phyloP scores from a whole-genome alignment of 257 asterid genomes.

The Ophiorrhiza pumila region DNA sequence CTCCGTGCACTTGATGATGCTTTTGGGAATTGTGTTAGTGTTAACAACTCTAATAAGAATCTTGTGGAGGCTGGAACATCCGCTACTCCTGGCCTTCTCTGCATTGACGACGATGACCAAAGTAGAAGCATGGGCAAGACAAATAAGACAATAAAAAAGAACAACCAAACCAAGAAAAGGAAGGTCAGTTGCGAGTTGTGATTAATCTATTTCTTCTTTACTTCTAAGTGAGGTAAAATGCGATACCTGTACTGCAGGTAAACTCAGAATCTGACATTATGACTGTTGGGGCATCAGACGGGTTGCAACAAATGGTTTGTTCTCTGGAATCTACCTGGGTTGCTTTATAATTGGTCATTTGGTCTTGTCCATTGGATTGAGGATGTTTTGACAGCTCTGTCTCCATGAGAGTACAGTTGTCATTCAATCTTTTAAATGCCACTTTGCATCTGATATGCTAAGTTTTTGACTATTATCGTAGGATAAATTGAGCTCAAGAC shows the following conservation, averaged over 20 bases:
- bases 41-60: conserved; percentile 65
- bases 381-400: not conserved
- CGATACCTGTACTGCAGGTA: conserved; percentile 43
- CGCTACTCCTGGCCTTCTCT: conserved; percentile 63
- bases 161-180: conserved; percentile 61
- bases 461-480: conserved; percentile 11
- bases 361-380: not conserved
- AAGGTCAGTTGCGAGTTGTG: conserved; percentile 50
- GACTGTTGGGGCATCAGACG: conserved; percentile 61
- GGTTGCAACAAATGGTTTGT: conserved; percentile 84
- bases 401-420: not conserved
- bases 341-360: conserved; percentile 9
- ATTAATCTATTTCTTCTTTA: not conserved
- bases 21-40: conserved; percentile 64
- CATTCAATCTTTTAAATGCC: too few relatives aligned
- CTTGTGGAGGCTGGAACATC: conserved; percentile 69
- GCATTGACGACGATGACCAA: conserved; percentile 72
- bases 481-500: conserved; percentile 80
- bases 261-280: conserved; percentile 68
- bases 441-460: not conserved
- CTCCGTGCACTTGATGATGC: conserved; percentile 79
- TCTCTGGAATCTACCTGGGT: conserved; percentile 20
- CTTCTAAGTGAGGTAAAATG: not conserved
- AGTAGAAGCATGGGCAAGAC: conserved; percentile 74
- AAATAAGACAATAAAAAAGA: conserved; percentile 61